Evolutionary conservation across 305 asterid species (phyloP).

Genomic region (Solanum hybrid): DNA sequence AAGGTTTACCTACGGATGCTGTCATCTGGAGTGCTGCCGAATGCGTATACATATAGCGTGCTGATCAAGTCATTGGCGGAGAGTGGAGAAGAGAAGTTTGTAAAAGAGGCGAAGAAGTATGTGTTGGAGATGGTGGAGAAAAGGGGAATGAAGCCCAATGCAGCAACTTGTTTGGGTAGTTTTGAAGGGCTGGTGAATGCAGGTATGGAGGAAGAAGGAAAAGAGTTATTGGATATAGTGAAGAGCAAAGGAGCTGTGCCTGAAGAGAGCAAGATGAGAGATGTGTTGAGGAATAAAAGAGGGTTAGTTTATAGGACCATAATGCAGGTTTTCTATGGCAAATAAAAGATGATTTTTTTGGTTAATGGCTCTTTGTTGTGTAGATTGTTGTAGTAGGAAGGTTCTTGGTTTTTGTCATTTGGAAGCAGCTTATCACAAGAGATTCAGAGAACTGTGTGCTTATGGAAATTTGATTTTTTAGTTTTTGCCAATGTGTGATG

Average conservation of each 20-base stretch:
- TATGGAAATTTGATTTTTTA: neutral
- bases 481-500: neutral
- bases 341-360: conserved; percentile 1
- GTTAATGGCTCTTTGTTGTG: neutral
- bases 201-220: conserved; percentile 48
- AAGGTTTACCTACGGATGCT: conserved; percentile 63
- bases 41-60: conserved; percentile 57
- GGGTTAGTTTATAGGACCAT: conserved; percentile 27
- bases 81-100: conserved; percentile 51
- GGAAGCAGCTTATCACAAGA: neutral
- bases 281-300: conserved; percentile 41
- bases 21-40: conserved; percentile 60
- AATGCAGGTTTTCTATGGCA: conserved; percentile 32
- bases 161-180: conserved; percentile 35
- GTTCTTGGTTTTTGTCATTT: neutral
- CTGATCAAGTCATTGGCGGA: conserved; percentile 42
- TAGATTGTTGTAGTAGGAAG: neutral
- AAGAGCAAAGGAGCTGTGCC: conserved; percentile 52
- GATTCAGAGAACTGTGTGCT: neutral
- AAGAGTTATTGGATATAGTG: conserved; percentile 48
- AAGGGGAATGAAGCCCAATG: conserved; percentile 55
- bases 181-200: conserved; percentile 40
- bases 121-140: conserved; percentile 62
- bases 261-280: conserved; percentile 42
- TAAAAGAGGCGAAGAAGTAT: conserved; percentile 44